Conservation (phyloP, 306 rosid species). For the Ceratonia siliqua region DNA sequence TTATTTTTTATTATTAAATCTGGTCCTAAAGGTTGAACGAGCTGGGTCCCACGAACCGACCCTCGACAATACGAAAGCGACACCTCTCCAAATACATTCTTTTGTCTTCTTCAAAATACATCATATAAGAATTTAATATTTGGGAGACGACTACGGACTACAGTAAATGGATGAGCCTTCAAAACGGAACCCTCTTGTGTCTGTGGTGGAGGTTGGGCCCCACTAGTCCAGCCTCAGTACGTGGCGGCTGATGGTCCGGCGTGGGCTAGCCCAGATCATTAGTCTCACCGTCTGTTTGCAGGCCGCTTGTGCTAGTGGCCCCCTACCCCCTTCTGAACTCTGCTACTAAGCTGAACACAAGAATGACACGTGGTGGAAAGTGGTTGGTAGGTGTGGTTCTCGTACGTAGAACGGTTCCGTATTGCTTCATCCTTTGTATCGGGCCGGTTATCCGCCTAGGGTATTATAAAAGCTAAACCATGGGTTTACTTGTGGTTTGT, state of each 20-base stretch:
- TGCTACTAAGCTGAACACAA: too few species aligned
- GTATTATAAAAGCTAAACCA: constrained; percentile 28
- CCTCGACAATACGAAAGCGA: constrained; percentile 61
- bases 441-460: constrained; percentile 47
- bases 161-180: not conserved
- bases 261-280: constrained; percentile 57
- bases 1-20: not conserved
- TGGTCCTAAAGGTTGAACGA: constrained; percentile 26
- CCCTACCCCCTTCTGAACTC: too few species aligned
- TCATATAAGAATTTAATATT: not conserved
- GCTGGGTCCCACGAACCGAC: constrained; percentile 64
- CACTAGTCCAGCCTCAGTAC: constrained; percentile 29
- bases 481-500: constrained; percentile 29
- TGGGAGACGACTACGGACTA: not conserved
- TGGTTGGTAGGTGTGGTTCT: constrained; percentile 52
- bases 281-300: constrained; percentile 39
- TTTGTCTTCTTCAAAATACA: not conserved
- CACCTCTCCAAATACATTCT: constrained; percentile 71
- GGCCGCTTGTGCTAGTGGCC: constrained; percentile 44
- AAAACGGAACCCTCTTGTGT: constrained; percentile 17
- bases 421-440: constrained; percentile 14
- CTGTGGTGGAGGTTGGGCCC: constrained; percentile 50
- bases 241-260: constrained; percentile 62
- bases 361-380: constrained; percentile 40
- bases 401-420: constrained; percentile 36